Evolutionary conservation across 2,329 filamentous ascomycete genomes (phyloP), one percentile per base, ranked within the genome.

Genomic region (Pseudogymnoascus sp.): DNA sequence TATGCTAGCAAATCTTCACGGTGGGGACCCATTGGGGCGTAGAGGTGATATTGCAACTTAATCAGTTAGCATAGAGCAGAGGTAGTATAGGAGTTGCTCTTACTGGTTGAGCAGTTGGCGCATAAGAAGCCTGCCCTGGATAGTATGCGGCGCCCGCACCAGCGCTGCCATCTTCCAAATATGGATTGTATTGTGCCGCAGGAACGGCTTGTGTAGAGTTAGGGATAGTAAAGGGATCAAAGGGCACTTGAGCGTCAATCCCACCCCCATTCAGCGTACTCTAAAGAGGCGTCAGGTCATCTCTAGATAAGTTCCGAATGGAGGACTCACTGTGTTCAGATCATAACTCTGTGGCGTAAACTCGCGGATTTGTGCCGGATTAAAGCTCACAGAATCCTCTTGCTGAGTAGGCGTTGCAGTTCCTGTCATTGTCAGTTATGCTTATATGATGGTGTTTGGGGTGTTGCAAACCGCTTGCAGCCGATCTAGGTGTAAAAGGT

Each of bases 11-110:
- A 78, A 64, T 90, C 90, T 63, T 92, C 88, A 62, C 85, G 83
- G 70, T 91, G 83, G n/a, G 89, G 85, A 5, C 90, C 90, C 60
- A 92, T 82, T 0, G 92, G 91, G 30, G 90, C 89, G 72, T 99
- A 99, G 10, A 96, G 80, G 72, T 99, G 94, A 71, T 96, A 95
- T 76, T 92, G 89, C 5, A 91, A 81, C 84, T 87, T 62, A n/a
- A 60, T 6, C 52, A 18, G 60, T 71, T 58, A 70, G 68, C 61
- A 56, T 60, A n/a, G 48, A 18, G 38, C 45, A 57, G 26, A 28
- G 6, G 12, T 26, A 15, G 23, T 59, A 15, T 37, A 7, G 55
- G 6, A 37, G 60, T 60, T 8, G 1, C 9, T 69, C 78, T 69
- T 72, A 85, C 83, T 19, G 88, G 88, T 59, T 81, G 81, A 23